Evolutionary conservation across 495 filamentous ascomycete species (phyloP), one percentile per base, ranked within the genome.

Genomic region (Podospora sp.): DNA sequence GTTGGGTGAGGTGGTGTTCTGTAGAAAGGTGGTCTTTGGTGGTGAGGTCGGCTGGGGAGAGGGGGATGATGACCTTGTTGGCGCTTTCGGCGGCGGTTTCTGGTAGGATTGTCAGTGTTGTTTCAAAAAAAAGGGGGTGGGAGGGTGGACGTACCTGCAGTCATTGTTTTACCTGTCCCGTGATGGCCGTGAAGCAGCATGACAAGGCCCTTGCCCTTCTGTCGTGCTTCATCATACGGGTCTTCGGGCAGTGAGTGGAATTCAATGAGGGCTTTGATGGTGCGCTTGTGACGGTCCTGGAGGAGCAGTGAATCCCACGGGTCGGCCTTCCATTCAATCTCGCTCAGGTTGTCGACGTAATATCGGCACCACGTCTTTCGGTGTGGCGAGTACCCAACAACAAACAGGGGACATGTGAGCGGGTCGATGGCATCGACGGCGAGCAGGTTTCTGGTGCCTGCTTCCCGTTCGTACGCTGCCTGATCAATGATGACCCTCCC

Each of bases 311-410:
- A 87, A 60, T 90, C 86, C 75, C 93, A 96, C 4, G 92, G 91
- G 24, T 85, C 82, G 35, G 88, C 85, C 69, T 93, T 91, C 91
- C 90, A 97, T 18, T 52, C 50, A 6, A 52, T 52, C 50, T 52
- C 50, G 25, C 83, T 83, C 72, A 97, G 85, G 22, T 87, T 85
- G 2, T 90, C 90, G 60, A 97, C 84, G 33, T 86, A 87, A 71
- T 95, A 92, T 71, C 91, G 90, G 2, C 93, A 84, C 92, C 92
- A 97, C 0, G 90, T 78, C 78, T 96, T 96, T 70, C 92, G 91
- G 25, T 80, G 84, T 66, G 94, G 93, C 3, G 91, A 87, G 74
- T 93, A 96, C 16, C 93, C 93, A 8, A 93, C 80, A 0, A 92
- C 90, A 14, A 92, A 82, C 9, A 81, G 77, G 7, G 82, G 81